Evolutionary conservation across 192 early-diverging fungal species (phyloP).

Genomic region (Chytriomyces hyalinus): DNA sequence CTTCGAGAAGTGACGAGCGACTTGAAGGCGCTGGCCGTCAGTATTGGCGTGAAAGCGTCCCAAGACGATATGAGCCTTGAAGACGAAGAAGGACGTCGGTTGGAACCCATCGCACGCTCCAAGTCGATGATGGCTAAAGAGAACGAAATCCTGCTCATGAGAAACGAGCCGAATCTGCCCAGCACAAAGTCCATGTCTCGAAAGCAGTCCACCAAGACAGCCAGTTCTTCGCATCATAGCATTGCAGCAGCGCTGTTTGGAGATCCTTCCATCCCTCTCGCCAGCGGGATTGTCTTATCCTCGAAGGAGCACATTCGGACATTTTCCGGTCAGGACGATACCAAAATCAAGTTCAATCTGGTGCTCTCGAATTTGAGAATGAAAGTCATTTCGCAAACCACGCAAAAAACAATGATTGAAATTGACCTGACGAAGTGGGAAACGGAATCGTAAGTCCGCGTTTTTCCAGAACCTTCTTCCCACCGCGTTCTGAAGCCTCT

Average conservation of each 20-base stretch:
- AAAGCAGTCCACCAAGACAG: neutral
- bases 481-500: neutral
- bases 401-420: slow-evolving; percentile 13
- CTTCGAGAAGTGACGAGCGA: neutral
- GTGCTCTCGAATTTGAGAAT: slow-evolving; percentile 4
- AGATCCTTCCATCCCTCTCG: slow-evolving; percentile 2
- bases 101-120: neutral
- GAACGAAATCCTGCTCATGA: slow-evolving; percentile 1
- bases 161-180: neutral
- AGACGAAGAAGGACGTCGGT: neutral
- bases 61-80: neutral
- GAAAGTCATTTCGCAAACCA: neutral
- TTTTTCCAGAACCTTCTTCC: too few species aligned
- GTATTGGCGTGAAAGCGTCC: neutral
- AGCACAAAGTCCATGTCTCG: neutral
- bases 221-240: neutral
- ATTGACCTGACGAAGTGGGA: slow-evolving; percentile 16
- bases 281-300: neutral
- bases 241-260: slow-evolving; percentile 28
- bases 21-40: neutral
- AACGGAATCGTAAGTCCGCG: slow-evolving; percentile 11
- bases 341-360: neutral
- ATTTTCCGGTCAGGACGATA: neutral
- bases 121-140: slow-evolving; percentile 13
- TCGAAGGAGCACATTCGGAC: neutral